Evolutionary conservation across 495 filamentous ascomycete species (phyloP).

Genomic region (Lentithecium fluviatile): DNA sequence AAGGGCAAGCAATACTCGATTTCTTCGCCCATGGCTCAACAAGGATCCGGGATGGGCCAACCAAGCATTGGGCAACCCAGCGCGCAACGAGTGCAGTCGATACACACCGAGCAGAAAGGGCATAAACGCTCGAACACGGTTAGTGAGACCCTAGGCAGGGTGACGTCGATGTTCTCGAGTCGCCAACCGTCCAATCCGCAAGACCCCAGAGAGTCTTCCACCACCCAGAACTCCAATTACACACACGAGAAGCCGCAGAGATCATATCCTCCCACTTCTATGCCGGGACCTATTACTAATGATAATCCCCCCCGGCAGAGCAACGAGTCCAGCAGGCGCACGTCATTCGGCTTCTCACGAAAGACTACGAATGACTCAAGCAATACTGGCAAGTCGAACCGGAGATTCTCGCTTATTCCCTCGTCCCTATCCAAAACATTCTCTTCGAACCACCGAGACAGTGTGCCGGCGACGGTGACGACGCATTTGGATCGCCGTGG

Average conservation of each 20-base stretch:
- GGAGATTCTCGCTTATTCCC: constrained; percentile 81
- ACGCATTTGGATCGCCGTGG: constrained; percentile 44
- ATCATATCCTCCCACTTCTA: constrained; percentile 38
- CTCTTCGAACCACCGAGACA: constrained; percentile 30
- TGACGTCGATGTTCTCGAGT: constrained; percentile 33
- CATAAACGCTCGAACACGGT: constrained; percentile 36
- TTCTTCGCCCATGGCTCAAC: constrained; percentile 55
- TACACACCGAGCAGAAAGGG: constrained; percentile 17
- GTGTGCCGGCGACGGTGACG: constrained; percentile 22
- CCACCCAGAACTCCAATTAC: constrained; percentile 29
- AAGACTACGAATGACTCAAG: constrained; percentile 57
- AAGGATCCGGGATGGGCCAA: constrained; percentile 20
- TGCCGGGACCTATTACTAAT: constrained; percentile 73
- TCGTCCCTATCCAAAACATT: constrained; percentile 65
- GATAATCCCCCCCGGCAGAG: constrained; percentile 69
- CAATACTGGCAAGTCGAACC: constrained; percentile 51
- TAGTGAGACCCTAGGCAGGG: constrained; percentile 34
- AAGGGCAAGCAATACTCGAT: constrained; percentile 73
- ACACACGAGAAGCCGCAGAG: constrained; percentile 53
- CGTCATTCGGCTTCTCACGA: constrained; percentile 69
- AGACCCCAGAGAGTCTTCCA: not conserved
- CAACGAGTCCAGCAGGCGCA: constrained; percentile 77
- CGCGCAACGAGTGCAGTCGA: constrained; percentile 21
- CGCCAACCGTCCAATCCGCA: constrained; percentile 20
- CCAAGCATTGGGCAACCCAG: constrained; percentile 30